These are phyloP conservation scores for Cryptosporidium sp. DNA, from an alignment of 169 alveolate species.

Conservation along the genomic window DNA sequence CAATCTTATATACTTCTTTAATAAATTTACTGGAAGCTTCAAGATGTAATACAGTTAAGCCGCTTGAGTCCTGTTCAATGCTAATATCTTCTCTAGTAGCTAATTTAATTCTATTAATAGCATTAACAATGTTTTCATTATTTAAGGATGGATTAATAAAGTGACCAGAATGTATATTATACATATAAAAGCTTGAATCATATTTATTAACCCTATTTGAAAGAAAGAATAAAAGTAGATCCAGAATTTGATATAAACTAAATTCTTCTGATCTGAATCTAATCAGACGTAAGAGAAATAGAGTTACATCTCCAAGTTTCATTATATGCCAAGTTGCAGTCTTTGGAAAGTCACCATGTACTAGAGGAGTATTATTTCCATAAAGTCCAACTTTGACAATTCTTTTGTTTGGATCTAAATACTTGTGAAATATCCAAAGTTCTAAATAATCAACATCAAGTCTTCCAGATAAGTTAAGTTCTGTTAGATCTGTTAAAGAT, in stretches of 20 bases:
- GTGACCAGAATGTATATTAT: conserved; percentile 71
- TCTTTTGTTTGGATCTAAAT: conserved; percentile 19
- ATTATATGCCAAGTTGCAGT: conserved; percentile 61
- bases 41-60: conserved; percentile 32
- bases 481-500: background rate
- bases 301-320: conserved; percentile 60
- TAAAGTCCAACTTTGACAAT: conserved; percentile 61
- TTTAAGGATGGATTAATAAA: background rate
- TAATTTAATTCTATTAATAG: conserved; percentile 11
- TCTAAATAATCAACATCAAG: conserved; percentile 50
- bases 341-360: conserved; percentile 45
- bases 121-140: conserved; percentile 18
- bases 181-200: conserved; percentile 46
- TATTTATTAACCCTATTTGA: conserved; percentile 9
- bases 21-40: conserved; percentile 71
- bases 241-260: conserved; percentile 20
- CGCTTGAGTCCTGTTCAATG: background rate
- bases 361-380: conserved; percentile 18
- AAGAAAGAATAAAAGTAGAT: conserved; percentile 8
- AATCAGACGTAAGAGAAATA: conserved; percentile 31
- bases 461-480: conserved; percentile 59
- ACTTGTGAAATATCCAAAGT: conserved; percentile 60
- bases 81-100: conserved; percentile 15
- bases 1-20: conserved; percentile 67
- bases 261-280: conserved; percentile 56